Evolutionary conservation across 768 basidiomycete species (phyloP).

Genomic region (Termitomyces sp.): DNA sequence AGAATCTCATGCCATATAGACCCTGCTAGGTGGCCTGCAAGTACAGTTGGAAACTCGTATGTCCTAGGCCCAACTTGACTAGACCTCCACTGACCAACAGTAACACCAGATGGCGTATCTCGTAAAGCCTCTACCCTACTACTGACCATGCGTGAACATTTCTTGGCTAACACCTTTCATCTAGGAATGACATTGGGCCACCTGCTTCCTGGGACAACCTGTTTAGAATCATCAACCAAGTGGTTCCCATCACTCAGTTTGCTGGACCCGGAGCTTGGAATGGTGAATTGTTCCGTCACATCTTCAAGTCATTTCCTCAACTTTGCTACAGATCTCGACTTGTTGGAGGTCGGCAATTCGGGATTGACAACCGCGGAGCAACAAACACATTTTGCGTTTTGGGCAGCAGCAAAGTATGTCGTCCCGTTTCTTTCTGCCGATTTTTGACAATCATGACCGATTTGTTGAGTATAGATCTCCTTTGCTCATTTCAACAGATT

Average conservation of each 20-base stretch:
- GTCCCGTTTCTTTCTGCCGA: neutral
- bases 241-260: slow-evolving; percentile 47
- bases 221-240: slow-evolving; percentile 47
- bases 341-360: slow-evolving; percentile 49
- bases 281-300: slow-evolving; percentile 17
- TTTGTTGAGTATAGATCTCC: slow-evolving; percentile 27
- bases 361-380: slow-evolving; percentile 39
- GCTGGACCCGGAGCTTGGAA: slow-evolving; percentile 44
- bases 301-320: neutral
- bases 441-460: neutral
- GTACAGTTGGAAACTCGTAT: slow-evolving; percentile 42
- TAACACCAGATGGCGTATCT: slow-evolving; percentile 36
- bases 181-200: slow-evolving; percentile 44
- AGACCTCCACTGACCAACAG: neutral
- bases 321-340: slow-evolving; percentile 38
- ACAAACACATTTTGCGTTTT: slow-evolving; percentile 47
- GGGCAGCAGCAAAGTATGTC: slow-evolving; percentile 46
- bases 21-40: slow-evolving; percentile 47
- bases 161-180: neutral
- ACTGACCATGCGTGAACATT: neutral
- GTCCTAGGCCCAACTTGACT: slow-evolving; percentile 2
- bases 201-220: slow-evolving; percentile 44
- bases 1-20: slow-evolving; percentile 21
- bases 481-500: slow-evolving; percentile 40
- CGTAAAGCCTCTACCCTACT: slow-evolving; percentile 29